Conservation (phyloP, 345 rosid species). For the Citrus cavaleriei region DNA sequence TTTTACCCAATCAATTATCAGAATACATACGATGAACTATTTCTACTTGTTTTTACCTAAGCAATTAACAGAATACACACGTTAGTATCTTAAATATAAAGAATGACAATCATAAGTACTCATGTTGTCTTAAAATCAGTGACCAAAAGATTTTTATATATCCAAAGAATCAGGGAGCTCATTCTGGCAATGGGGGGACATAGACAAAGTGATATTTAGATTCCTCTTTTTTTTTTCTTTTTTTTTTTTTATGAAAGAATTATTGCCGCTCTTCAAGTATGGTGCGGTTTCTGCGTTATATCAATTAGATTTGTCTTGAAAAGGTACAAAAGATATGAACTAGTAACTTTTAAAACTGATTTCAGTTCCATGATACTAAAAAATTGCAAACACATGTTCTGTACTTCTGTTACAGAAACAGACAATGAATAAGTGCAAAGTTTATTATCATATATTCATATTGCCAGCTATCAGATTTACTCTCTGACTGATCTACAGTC, state of each 20-base stretch:
- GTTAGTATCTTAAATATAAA: background rate
- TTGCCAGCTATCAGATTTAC: background rate
- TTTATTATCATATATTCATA: background rate
- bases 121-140: no score
- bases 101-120: background rate
- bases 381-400: background rate
- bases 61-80: no score
- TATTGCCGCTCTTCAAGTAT: no score
- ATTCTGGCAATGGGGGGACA: background rate
- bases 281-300: no score
- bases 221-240: no score
- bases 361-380: background rate
- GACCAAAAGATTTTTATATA: background rate
- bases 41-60: no score
- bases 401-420: background rate
- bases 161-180: background rate
- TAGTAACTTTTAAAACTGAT: background rate
- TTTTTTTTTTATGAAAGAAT: no score
- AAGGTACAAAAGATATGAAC: no score
- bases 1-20: no score
- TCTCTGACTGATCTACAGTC: background rate
- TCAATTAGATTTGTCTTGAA: no score
- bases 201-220: no score
- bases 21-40: background rate
- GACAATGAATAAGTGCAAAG: background rate